Base-by-base conservation (phyloP, 768 basidiomycete genomes). In the Mrakia frigida region DNA sequence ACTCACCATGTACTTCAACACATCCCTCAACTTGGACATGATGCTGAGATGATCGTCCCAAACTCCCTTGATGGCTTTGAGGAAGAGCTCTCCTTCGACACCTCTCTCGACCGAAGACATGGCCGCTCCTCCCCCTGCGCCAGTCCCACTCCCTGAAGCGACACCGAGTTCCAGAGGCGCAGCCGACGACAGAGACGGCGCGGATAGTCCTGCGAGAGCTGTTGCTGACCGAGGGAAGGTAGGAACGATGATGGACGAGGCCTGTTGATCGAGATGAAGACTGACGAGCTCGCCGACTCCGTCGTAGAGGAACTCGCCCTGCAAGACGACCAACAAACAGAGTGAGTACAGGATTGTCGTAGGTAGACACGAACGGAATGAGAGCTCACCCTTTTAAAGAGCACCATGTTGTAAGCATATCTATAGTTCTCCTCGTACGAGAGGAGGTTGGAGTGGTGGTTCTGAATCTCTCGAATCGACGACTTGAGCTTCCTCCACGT, bases 1-100 rank as follows among this genome's bases (percentile, higher is more conserved):
- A 84, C 88, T 74, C 80, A 97, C 97, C 94, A 99, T 97, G 82
- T 99, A 99, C 81, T 92, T 93, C 79, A 98, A 86, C 59, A 99
- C 88, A 83, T 94, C 93, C 16, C 90, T 88, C 77, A 99, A 83
- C 82, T 95, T 92, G 37, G 87, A 85, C 92, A 98, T 92, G 82
- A 90, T 93, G 16, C 90, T 89, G 6, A 86, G 89, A 83, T 99
- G 97, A 82, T 98, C 94, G 74, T 95, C 92, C 95, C 97, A 98
- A 0, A 96, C 91, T 41, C 87, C 87, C 81, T 88, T 88, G 73
- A 97, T 78, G 39, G 91, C 91, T 81, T 92, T 94, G 82, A 98
- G 84, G 74, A 98, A 86, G 73, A 89, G 83, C 81, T 98, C 95
- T 0, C 90, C 92, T 81, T 94, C 93, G 80, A 91, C 89, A 63